These are phyloP conservation scores for Gleditsia sinensis DNA, from an alignment of 306 rosid genomes.

Conservation along the genomic window DNA sequence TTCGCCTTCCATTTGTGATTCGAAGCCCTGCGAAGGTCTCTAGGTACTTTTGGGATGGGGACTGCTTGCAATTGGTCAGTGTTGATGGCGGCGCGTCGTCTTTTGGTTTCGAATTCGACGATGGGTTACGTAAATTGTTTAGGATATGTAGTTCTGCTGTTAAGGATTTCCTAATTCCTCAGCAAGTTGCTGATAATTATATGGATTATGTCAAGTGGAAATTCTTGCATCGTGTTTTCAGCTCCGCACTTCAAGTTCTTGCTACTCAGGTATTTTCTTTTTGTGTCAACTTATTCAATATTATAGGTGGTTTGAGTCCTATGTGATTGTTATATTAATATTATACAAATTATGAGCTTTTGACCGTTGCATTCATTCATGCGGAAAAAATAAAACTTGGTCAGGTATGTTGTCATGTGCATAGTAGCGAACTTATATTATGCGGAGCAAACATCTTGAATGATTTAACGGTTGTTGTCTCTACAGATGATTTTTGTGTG, in stretches of 20 bases:
- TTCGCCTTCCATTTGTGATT: slow-evolving; percentile 65
- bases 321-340: neutral
- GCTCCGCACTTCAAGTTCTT: slow-evolving; percentile 89
- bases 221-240: slow-evolving; percentile 85
- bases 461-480: neutral
- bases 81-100: slow-evolving; percentile 51
- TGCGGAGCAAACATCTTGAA: neutral
- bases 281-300: neutral
- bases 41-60: slow-evolving; percentile 77
- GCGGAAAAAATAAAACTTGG: slow-evolving; percentile 1
- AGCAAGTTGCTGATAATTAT: slow-evolving; percentile 58
- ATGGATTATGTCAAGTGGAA: slow-evolving; percentile 83
- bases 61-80: slow-evolving; percentile 53
- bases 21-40: slow-evolving; percentile 63
- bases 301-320: neutral
- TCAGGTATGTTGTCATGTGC: slow-evolving; percentile 3
- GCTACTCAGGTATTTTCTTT: slow-evolving; percentile 73
- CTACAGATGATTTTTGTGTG: neutral
- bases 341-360: neutral
- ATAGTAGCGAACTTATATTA: neutral
- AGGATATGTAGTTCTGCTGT: slow-evolving; percentile 42
- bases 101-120: slow-evolving; percentile 37
- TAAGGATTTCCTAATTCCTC: slow-evolving; percentile 69
- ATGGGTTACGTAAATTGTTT: slow-evolving; percentile 42
- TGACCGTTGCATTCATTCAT: slow-evolving; percentile 9